Evolutionary conservation across 441 rosid genomes (phyloP).

Genomic region (Oxalis stricta): DNA sequence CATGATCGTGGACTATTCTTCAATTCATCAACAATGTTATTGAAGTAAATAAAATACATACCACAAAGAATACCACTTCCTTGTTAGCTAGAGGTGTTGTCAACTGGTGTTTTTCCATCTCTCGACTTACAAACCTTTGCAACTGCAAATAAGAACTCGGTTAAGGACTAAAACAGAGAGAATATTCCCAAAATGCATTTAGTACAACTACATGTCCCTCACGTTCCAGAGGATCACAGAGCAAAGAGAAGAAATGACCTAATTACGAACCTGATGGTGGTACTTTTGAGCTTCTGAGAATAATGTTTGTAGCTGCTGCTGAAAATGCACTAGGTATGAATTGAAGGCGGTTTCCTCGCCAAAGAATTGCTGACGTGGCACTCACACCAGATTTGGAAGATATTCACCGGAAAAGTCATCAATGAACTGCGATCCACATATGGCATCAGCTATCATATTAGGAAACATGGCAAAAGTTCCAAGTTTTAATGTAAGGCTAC

Average conservation of each 20-base stretch:
- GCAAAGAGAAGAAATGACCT: neutral
- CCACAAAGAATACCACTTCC: constrained; percentile 73
- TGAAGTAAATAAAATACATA: constrained; percentile 15
- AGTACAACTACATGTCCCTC: too few relatives aligned
- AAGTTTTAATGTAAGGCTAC: too few relatives aligned
- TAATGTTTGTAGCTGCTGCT: constrained; percentile 23
- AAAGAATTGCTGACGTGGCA: constrained; percentile 16
- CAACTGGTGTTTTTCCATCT: constrained; percentile 47
- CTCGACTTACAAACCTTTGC: constrained; percentile 49
- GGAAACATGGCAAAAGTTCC: too few relatives aligned
- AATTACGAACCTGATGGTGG: constrained; percentile 63
- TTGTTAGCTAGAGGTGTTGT: constrained; percentile 42
- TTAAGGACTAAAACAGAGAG: too few relatives aligned
- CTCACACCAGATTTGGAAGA: constrained; percentile 15
- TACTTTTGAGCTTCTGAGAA: constrained; percentile 34
- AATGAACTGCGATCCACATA: constrained; percentile 25
- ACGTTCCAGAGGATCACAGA: too few relatives aligned
- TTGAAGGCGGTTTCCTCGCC: constrained; percentile 14
- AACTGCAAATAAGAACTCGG: constrained; percentile 27
- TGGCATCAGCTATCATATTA: constrained; percentile 1
- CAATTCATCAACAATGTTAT: too few relatives aligned
- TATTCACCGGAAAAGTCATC: constrained; percentile 19
- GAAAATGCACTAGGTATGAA: constrained; percentile 18
- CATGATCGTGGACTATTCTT: neutral
- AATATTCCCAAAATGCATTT: neutral